These are phyloP conservation scores for Chondrostereum purpureum DNA, from an alignment of 1,284 basidiomycete genomes.

Conservation along the genomic window DNA sequence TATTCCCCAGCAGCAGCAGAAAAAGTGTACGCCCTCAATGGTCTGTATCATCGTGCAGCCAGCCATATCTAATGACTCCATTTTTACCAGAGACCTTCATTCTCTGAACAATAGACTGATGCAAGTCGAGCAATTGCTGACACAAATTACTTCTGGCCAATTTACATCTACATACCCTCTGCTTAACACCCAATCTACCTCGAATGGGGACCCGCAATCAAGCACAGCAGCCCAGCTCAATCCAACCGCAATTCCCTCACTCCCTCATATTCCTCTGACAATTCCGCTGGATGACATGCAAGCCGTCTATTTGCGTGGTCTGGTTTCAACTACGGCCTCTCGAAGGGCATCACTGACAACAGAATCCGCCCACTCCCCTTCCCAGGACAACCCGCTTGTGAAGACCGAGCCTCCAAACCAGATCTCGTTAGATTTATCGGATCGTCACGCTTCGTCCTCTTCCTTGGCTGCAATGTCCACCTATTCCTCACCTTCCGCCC, in stretches of 20 bases:
- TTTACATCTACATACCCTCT: slow-evolving; percentile 30
- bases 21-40: slow-evolving; percentile 66
- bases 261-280: slow-evolving; percentile 42
- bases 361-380: too few species aligned
- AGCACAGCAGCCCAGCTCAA: too few species aligned
- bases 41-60: too few species aligned
- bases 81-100: slow-evolving; percentile 55
- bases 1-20: slow-evolving; percentile 77
- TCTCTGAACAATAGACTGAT: slow-evolving; percentile 73
- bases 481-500: slow-evolving; percentile 6
- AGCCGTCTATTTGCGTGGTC: background rate
- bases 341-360: too few species aligned
- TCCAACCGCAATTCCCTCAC: slow-evolving; percentile 22
- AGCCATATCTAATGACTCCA: background rate
- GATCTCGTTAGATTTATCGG: slow-evolving; percentile 18
- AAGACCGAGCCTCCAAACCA: slow-evolving; percentile 38
- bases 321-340: slow-evolving; percentile 9
- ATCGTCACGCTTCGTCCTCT: slow-evolving; percentile 6
- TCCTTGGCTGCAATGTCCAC: slow-evolving; percentile 6
- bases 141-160: slow-evolving; percentile 40
- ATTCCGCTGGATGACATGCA: slow-evolving; percentile 53
- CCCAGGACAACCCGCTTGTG: slow-evolving; percentile 19
- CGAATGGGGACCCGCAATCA: too few species aligned
- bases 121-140: slow-evolving; percentile 43
- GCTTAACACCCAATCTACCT: slow-evolving; percentile 24